Conservation (phyloP, 345 rosid genomes). For the Bruguiera sexangula region DNA sequence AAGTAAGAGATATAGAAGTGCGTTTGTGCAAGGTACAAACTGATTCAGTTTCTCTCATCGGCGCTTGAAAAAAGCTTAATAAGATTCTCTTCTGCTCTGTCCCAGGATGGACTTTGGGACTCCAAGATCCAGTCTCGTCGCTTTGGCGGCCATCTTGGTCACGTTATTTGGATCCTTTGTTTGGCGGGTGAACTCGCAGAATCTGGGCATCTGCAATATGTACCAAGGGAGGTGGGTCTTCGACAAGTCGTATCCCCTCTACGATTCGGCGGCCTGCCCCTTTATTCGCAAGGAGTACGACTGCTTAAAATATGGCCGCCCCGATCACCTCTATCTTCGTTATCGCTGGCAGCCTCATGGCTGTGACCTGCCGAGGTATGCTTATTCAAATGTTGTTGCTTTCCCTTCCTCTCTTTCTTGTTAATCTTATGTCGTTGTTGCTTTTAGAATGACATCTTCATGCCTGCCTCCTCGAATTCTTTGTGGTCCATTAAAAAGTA, state of each 20-base stretch:
- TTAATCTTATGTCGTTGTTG: neutral
- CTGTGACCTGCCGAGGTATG: conserved; percentile 66
- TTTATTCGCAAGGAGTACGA: conserved; percentile 74
- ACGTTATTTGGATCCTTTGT: neutral
- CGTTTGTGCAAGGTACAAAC: neutral
- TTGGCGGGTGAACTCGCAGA: conserved; percentile 6
- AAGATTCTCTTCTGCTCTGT: neutral
- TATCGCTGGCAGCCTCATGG: conserved; percentile 74
- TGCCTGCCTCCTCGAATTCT: too few species aligned
- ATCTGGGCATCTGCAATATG: conserved; percentile 35
- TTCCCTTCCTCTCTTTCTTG: neutral
- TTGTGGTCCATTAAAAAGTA: too few species aligned
- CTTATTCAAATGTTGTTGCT: neutral
- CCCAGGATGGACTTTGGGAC: conserved; percentile 16
- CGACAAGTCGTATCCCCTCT: conserved; percentile 67
- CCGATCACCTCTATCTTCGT: conserved; percentile 60
- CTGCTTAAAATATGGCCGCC: conserved; percentile 78
- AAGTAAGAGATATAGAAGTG: too few species aligned
- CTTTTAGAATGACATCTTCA: too few species aligned
- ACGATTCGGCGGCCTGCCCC: conserved; percentile 61
- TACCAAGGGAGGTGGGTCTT: conserved; percentile 71
- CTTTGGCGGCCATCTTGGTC: neutral
- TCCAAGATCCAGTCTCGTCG: neutral
- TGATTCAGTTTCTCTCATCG: neutral
- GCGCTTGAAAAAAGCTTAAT: too few species aligned